Evolutionary conservation across 345 rosid genomes (phyloP).

Genomic region (Populus euphratica): DNA sequence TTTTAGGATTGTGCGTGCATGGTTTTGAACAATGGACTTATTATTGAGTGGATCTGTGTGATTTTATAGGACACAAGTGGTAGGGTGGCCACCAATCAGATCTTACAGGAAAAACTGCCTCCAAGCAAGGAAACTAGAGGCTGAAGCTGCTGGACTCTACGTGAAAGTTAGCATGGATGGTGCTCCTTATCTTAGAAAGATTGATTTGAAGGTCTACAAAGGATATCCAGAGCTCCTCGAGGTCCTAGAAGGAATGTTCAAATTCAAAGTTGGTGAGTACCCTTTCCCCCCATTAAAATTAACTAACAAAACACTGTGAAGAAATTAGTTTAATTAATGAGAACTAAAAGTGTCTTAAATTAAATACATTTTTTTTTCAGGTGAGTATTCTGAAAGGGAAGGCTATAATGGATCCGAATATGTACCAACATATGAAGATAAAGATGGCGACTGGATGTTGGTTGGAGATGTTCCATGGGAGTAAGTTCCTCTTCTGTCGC

Average conservation of each 20-base stretch:
- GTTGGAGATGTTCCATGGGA: constrained; percentile 31
- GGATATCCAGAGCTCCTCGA: constrained; percentile 52
- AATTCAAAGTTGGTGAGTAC: constrained; percentile 46
- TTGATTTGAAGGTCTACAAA: constrained; percentile 54
- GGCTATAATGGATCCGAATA: constrained; percentile 61
- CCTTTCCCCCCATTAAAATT: neutral
- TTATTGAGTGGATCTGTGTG: neutral
- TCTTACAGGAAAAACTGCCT: constrained; percentile 55
- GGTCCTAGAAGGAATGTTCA: constrained; percentile 66
- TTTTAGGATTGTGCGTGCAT: neutral
- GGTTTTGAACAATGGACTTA: neutral
- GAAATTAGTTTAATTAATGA: neutral
- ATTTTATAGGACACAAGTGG: constrained; percentile 55
- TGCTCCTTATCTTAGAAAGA: constrained; percentile 70
- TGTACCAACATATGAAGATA: constrained; percentile 32
- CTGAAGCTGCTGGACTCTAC: constrained; percentile 33
- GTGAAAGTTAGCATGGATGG: constrained; percentile 76
- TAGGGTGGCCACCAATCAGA: constrained; percentile 78
- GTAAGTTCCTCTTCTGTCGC: constrained; percentile 8
- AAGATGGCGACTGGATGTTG: constrained; percentile 32
- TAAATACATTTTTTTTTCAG: constrained; percentile 10
- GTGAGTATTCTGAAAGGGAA: constrained; percentile 48
- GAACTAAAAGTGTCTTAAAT: neutral
- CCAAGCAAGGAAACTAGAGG: constrained; percentile 31
- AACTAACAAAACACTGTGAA: neutral